Evolutionary conservation across 2,329 filamentous ascomycete genomes (phyloP), one percentile per base, ranked within the genome.

Genomic region (Didymella exigua): DNA sequence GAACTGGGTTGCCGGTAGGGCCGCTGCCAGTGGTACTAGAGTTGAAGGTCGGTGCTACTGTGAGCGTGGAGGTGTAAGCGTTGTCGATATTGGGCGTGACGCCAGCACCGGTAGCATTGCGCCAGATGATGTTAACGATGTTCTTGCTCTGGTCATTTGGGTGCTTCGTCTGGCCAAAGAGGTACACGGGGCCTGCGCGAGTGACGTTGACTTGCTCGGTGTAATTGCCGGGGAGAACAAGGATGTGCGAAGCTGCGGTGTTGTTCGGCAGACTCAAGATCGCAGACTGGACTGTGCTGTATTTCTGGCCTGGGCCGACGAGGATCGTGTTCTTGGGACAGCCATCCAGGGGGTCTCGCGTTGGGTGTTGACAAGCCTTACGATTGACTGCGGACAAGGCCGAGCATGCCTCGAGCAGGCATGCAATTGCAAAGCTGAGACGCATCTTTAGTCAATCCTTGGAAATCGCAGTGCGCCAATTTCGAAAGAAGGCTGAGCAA

Each of bases 191-290:
- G 0, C 82, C 85, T 1, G 76, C 71, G 1, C 86, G 84, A 4
- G 86, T 89, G 55, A 89, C 78, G 60, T 89, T 89, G 56, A 89
- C 73, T 71, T 87, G 85, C 65, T 88, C 86, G 1, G 76, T 82
- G 63, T 89, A 89, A 55, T 78, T 79, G 0, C 86, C 86, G 0
- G 84, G 78, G 0, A 82, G 79, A 40, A 89, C 81, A 11, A 89
- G 78, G 60, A 89, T 87, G 16, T 79, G 79, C 52, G 82, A 76
- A 0, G 79, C 67, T 5, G 73, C 73, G 14, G 75, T 77, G 62
- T 82, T 73, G 43, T 78, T 69, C 0, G 78, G 78, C 4, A 82
- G 67, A 37, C 78, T 78, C 10, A 76, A 65, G 29, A 83, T 75
- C 18, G 81, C 81, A 2, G 75, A 76, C 67, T 83, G 81, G 29